Conservation (phyloP, 108 stramenopile genomes). For the Nitzschia sp. region DNA sequence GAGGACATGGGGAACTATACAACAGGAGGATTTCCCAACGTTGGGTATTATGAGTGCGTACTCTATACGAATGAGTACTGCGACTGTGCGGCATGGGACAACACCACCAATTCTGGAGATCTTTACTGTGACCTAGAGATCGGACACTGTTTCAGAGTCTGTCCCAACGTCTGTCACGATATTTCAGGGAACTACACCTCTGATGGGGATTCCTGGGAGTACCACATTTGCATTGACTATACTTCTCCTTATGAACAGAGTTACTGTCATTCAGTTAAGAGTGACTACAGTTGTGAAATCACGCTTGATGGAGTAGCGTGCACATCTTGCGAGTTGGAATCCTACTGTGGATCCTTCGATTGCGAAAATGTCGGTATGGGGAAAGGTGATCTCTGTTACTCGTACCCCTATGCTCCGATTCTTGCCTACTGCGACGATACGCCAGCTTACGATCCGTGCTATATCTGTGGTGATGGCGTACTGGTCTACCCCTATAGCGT, state of each 20-base stretch:
- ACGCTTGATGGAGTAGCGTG: not conserved
- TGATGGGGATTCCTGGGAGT: not conserved
- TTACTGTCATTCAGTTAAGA: not conserved
- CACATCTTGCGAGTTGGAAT: not conserved
- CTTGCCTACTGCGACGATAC: not conserved
- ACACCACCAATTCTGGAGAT: not conserved
- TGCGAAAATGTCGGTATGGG: constrained; percentile 13
- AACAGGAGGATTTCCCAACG: not conserved
- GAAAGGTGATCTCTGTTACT: not conserved
- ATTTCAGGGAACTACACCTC: too few species aligned
- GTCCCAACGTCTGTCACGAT: constrained; percentile 2
- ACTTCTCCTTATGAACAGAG: not conserved
- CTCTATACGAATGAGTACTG: not conserved
- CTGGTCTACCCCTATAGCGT: not conserved
- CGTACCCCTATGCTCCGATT: not conserved
- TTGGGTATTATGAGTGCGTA: not conserved
- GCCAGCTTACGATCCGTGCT: not conserved
- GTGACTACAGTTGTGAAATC: constrained; percentile 2
- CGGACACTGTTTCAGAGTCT: not conserved
- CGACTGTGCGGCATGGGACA: not conserved
- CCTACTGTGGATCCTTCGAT: constrained; percentile 12
- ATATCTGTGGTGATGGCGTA: not conserved
- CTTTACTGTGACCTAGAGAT: not conserved
- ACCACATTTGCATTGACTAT: constrained; percentile 8
- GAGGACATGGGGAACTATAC: not conserved